phyloP scores from a whole-genome alignment of 371 early-diverging fungal species.

The Sporodiniella umbellata region DNA sequence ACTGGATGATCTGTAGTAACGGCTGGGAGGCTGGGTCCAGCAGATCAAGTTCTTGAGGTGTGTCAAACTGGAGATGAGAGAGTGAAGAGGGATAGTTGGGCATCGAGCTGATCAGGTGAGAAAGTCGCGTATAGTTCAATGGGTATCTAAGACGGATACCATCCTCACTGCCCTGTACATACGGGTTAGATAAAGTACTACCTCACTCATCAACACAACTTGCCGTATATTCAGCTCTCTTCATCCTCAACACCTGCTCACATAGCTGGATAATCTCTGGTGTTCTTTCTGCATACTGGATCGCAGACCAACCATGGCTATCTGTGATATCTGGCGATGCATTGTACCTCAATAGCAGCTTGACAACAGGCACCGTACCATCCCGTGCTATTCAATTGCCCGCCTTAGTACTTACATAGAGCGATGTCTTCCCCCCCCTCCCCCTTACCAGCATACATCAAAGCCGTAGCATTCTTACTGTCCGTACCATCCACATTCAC shows the following conservation, averaged over 20 bases:
- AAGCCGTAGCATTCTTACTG: constrained; percentile 68
- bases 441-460: constrained; percentile 75
- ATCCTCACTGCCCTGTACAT: neutral
- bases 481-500: constrained; percentile 68
- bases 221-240: constrained; percentile 50
- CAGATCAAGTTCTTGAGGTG: constrained; percentile 31
- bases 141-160: constrained; percentile 46
- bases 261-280: constrained; percentile 61
- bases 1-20: constrained; percentile 38
- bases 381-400: constrained; percentile 49
- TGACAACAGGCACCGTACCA: constrained; percentile 61
- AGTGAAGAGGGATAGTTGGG: constrained; percentile 43
- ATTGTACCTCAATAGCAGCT: constrained; percentile 50
- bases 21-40: constrained; percentile 33
- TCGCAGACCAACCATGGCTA: constrained; percentile 70
- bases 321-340: constrained; percentile 64
- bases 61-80: constrained; percentile 44
- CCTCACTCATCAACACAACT: too few relatives aligned
- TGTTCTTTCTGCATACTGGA: constrained; percentile 62
- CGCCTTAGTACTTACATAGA: too few relatives aligned
- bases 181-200: too few relatives aligned
- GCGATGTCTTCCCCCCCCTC: too few relatives aligned
- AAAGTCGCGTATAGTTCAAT: constrained; percentile 50
- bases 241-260: constrained; percentile 52
- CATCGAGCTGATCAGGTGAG: constrained; percentile 44